Evolutionary conservation across 2,329 filamentous ascomycete genomes (phyloP).

Genomic region (Epichloe scottii): DNA sequence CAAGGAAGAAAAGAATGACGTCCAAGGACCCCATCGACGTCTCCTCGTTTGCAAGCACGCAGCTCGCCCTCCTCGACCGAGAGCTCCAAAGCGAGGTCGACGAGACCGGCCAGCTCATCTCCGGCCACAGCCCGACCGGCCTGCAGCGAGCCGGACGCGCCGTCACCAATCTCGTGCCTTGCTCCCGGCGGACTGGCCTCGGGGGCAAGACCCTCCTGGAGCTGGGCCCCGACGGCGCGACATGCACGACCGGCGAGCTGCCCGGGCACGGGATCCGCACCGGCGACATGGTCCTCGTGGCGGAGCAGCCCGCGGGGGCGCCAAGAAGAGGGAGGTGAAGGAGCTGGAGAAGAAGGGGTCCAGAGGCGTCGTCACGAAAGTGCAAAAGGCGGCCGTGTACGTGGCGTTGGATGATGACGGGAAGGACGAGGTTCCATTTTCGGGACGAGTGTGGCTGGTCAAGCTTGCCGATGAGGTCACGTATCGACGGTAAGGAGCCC

Average conservation of each 20-base stretch:
- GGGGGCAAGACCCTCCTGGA: constrained; percentile 87
- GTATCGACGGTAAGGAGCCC: constrained; percentile 35
- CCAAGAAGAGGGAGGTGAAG: constrained; percentile 59
- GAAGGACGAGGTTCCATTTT: constrained; percentile 31
- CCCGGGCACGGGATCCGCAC: constrained; percentile 64
- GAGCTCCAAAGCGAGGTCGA: constrained; percentile 63
- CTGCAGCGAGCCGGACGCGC: constrained; percentile 70
- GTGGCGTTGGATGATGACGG: constrained; percentile 63
- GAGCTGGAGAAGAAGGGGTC: constrained; percentile 57
- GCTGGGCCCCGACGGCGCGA: constrained; percentile 60
- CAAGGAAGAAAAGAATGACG: constrained; percentile 17
- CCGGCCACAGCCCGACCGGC: constrained; percentile 52
- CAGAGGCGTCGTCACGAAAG: constrained; percentile 57
- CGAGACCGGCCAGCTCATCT: constrained; percentile 56
- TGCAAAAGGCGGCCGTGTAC: constrained; percentile 44
- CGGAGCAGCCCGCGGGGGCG: constrained; percentile 63
- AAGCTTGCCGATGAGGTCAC: constrained; percentile 59
- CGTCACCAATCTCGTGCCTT: constrained; percentile 60
- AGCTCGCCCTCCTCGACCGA: constrained; percentile 55
- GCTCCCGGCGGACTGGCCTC: constrained; percentile 72
- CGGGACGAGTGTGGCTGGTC: constrained; percentile 47
- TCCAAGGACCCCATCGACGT: constrained; percentile 41
- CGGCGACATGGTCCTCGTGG: constrained; percentile 66
- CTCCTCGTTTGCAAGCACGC: constrained; percentile 54
- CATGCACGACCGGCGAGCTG: constrained; percentile 40